Conservation (phyloP, 2,329 filamentous ascomycete species). For the Rhynchosporium agropyri region DNA sequence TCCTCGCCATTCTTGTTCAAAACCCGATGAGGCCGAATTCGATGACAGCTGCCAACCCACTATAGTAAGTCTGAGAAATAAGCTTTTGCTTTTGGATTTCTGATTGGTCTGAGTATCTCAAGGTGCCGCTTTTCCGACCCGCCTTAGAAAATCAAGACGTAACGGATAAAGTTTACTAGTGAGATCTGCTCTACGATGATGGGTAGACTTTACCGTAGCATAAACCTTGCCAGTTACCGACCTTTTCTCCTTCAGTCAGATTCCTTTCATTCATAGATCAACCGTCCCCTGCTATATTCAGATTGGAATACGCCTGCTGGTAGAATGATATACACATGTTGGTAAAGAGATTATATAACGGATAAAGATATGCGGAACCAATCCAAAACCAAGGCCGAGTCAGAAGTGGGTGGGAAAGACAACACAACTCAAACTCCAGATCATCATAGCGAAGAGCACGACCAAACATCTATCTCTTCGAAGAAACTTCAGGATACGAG, state of each 20-base stretch:
- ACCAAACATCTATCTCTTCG: conserved; percentile 17
- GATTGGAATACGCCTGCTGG: not conserved
- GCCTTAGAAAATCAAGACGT: not conserved
- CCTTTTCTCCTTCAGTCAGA: not conserved
- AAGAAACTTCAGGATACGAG: conserved; percentile 15
- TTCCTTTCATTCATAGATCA: conserved; percentile 2
- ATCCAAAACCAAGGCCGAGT: conserved; percentile 20
- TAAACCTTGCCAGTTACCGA: not conserved
- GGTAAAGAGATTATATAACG: not conserved
- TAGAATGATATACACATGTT: not conserved
- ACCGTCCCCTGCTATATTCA: not conserved
- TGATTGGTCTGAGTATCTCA: not conserved
- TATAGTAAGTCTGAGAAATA: conserved; percentile 1
- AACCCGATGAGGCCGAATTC: not conserved
- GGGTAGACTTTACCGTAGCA: not conserved
- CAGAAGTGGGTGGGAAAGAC: conserved; percentile 22
- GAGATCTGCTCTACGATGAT: conserved; percentile 5
- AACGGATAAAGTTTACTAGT: conserved; percentile 3
- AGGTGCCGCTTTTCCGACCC: conserved; percentile 9
- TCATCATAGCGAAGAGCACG: conserved; percentile 9
- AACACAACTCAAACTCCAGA: conserved; percentile 13
- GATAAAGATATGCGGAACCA: conserved; percentile 18
- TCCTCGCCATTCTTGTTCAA: not conserved
- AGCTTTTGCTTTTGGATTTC: not conserved
- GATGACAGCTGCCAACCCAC: conserved; percentile 3